phyloP scores from a whole-genome alignment of 306 rosid genomes.

The Cicer chorassanicum region DNA sequence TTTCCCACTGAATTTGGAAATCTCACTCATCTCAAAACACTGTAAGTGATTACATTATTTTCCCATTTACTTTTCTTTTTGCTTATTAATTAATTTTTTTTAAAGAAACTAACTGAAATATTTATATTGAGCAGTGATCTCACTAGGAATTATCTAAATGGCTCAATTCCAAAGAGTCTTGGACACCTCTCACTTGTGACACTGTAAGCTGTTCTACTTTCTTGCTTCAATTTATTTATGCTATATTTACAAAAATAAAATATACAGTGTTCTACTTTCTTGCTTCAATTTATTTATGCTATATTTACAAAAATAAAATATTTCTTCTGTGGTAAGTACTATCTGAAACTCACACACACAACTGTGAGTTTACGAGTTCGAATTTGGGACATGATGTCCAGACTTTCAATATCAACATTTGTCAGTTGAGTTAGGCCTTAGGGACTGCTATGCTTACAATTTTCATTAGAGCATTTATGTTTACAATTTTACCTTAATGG shows the following conservation, averaged over 20 bases:
- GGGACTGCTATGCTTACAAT: too few species aligned
- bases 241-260: too few species aligned
- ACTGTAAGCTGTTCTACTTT: conserved; percentile 55
- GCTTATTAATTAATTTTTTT: not conserved
- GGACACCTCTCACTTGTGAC: conserved; percentile 46
- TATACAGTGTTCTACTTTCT: not conserved
- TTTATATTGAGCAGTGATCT: conserved; percentile 63
- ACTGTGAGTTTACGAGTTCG: too few species aligned
- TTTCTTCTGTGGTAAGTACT: too few species aligned
- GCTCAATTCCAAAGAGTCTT: conserved; percentile 64
- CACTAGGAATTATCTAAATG: conserved; percentile 62
- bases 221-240: not conserved
- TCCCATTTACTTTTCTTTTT: not conserved
- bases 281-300: too few species aligned
- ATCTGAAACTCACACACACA: too few species aligned
- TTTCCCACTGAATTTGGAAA: conserved; percentile 74
- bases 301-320: too few species aligned
- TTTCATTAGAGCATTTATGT: not conserved
- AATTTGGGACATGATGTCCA: too few species aligned
- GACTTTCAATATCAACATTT: too few species aligned
- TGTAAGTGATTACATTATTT: conserved; percentile 55
- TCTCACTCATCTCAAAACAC: conserved; percentile 56
- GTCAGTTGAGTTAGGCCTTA: too few species aligned
- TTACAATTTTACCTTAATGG: not conserved
- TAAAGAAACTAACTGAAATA: conserved; percentile 10